Evolutionary conservation across 2,329 filamentous ascomycete genomes (phyloP).

Genomic region (Hawksworthiomyces lignivorus): DNA sequence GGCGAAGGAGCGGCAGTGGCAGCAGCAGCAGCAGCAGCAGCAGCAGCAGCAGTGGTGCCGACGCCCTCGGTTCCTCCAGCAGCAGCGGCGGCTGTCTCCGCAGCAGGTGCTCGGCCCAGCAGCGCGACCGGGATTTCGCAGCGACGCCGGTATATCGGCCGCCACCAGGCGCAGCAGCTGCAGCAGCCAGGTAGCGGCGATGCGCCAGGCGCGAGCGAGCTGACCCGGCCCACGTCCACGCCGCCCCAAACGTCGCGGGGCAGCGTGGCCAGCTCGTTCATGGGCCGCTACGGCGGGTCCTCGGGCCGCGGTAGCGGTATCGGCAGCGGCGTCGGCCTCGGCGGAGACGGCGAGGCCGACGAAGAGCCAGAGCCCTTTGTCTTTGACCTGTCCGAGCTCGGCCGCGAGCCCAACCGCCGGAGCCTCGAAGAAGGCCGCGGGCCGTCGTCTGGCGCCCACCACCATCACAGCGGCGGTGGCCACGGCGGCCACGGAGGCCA

Average conservation of each 20-base stretch:
- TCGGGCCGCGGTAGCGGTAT: slow-evolving; percentile 36
- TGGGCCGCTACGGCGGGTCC: slow-evolving; percentile 14
- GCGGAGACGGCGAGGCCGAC: slow-evolving; percentile 43
- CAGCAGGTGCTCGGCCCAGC: neutral
- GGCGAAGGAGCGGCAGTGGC: neutral
- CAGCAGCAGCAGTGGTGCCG: neutral
- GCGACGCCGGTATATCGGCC: slow-evolving; percentile 14
- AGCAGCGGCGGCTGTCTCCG: slow-evolving; percentile 3
- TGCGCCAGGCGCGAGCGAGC: too few relatives aligned
- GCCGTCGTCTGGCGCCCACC: too few relatives aligned
- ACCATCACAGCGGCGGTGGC: too few relatives aligned
- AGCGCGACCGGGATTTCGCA: slow-evolving; percentile 2
- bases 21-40: neutral
- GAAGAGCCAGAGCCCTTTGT: slow-evolving; percentile 65
- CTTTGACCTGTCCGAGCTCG: slow-evolving; percentile 67
- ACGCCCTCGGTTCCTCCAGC: slow-evolving; percentile 6
- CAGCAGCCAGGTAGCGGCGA: slow-evolving; percentile 16
- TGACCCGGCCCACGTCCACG: too few relatives aligned
- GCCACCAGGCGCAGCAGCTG: slow-evolving; percentile 9
- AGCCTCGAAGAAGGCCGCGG: slow-evolving; percentile 49
- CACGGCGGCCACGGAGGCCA: too few relatives aligned
- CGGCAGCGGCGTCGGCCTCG: slow-evolving; percentile 35
- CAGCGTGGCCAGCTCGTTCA: slow-evolving; percentile 34
- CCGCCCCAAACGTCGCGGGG: slow-evolving; percentile 38
- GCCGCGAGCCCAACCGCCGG: slow-evolving; percentile 44